Evolutionary conservation across 2,329 filamentous ascomycete genomes (phyloP), one percentile per base, ranked within the genome.

Genomic region (Botrytis fragariae): DNA sequence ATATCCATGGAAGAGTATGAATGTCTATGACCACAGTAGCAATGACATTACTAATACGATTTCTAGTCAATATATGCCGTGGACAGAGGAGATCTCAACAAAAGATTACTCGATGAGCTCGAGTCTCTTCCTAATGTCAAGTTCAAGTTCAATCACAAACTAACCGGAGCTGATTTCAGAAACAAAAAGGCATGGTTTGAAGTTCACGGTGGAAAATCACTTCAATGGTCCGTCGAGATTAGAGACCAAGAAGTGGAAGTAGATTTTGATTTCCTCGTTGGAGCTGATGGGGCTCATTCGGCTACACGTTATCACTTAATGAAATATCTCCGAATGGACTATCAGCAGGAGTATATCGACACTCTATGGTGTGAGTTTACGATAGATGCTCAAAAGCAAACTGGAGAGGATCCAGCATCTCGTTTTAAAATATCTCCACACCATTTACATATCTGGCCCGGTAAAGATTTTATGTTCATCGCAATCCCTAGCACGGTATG

Each of bases 371-470:
- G 95, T 82, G 96, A 99, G 81, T 98, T 99, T 81, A 90, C 90
- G 68, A 94, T 99, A 75, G 75, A 82, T 3, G 78, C 68, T 61
- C 61, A 64, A 45, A 10, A 78, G 0, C 71, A 77, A 12, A 63
- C 75, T 20, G 75, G 76, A 7, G 76, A 80, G 42, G 81, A 83
- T 51, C 76, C 81, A 25, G 77, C 81, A 63, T 82, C 83, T 42
- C 85, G 82, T 77, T 98, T 97, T 81, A 86, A 87, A 65, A 96
- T 98, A 77, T 96, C 94, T 0, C 94, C 94, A 1, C 93, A 98
- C 79, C 95, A 98, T 81, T 86, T 99, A 1, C 96, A 99, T 82
- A 99, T 99, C 81, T 99, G 96, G 96, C 96, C 96, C 0, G 94
- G 93, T 45, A 91, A 91, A 78, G 90, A 95, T 60, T 95, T 96